phyloP scores from a whole-genome alignment of 768 basidiomycete genomes.

The Steccherinum ochraceum region DNA sequence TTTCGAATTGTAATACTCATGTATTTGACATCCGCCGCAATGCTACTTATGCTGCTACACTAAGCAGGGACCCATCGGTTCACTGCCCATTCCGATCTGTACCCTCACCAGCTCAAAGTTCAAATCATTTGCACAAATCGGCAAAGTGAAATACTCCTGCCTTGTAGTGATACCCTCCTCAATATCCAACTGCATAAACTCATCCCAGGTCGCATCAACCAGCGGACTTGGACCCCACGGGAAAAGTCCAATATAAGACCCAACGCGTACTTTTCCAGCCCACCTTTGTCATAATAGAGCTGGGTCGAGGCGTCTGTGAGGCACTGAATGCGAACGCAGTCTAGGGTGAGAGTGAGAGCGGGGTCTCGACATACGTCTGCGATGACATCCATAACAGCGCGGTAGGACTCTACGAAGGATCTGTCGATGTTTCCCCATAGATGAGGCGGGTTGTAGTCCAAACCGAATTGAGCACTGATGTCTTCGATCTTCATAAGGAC shows the following conservation, averaged over 20 bases:
- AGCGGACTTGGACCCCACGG: constrained; percentile 4
- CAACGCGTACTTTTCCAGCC: constrained; percentile 4
- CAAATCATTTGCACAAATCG: constrained; percentile 9
- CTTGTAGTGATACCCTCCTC: neutral
- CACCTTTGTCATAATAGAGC: constrained; percentile 3
- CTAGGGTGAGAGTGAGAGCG: neutral
- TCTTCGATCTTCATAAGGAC: too few species aligned
- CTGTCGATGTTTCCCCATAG: neutral
- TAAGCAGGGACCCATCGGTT: neutral
- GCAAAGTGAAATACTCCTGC: constrained; percentile 1
- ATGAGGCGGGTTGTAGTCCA: neutral
- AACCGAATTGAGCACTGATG: too few species aligned
- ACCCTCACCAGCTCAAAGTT: constrained; percentile 2
- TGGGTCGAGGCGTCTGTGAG: neutral
- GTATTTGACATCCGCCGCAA: too few species aligned
- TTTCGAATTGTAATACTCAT: too few species aligned
- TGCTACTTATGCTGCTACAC: too few species aligned
- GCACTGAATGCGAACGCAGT: neutral
- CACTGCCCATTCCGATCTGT: neutral
- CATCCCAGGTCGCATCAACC: constrained; percentile 5
- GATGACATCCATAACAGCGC: neutral
- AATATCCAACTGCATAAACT: neutral
- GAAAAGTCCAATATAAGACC: constrained; percentile 5
- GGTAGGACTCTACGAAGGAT: neutral
- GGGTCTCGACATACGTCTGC: neutral